These are phyloP conservation scores for Tephrocybe rancida DNA, from an alignment of 768 basidiomycete genomes.

Conservation along the genomic window DNA sequence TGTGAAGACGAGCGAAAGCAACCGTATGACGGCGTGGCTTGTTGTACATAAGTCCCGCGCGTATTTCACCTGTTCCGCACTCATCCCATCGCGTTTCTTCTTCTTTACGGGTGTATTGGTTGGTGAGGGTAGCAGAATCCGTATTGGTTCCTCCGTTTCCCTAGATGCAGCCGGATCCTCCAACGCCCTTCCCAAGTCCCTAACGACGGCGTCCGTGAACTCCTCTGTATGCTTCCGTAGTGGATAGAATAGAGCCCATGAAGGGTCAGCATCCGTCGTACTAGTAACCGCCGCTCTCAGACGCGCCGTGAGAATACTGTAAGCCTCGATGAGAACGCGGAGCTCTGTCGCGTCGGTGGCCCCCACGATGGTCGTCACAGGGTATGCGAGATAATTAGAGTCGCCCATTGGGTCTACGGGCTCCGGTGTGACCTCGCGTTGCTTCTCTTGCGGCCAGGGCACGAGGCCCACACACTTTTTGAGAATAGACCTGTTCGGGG, in stretches of 20 bases:
- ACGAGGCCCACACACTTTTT: slow-evolving; percentile 49
- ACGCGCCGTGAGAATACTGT: slow-evolving; percentile 69
- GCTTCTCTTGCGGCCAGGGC: slow-evolving; percentile 42
- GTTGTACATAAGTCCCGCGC: slow-evolving; percentile 80
- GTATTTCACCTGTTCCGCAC: slow-evolving; percentile 75
- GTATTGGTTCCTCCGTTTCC: slow-evolving; percentile 26
- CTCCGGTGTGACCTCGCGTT: slow-evolving; percentile 76
- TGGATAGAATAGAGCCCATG: slow-evolving; percentile 76
- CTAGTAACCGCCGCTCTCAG: slow-evolving; percentile 49
- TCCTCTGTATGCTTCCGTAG: slow-evolving; percentile 53
- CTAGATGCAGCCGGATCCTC: slow-evolving; percentile 50
- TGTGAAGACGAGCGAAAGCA: slow-evolving; percentile 63
- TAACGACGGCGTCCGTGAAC: slow-evolving; percentile 61
- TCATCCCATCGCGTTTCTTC: slow-evolving; percentile 71
- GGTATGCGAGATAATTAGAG: slow-evolving; percentile 63
- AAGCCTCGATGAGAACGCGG: slow-evolving; percentile 70
- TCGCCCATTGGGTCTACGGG: slow-evolving; percentile 68
- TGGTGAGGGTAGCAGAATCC: slow-evolving; percentile 62
- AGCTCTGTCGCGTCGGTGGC: slow-evolving; percentile 40
- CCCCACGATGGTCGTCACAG: slow-evolving; percentile 62
- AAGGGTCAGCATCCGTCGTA: slow-evolving; percentile 56
- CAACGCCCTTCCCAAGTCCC: slow-evolving; percentile 69
- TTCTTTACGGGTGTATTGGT: slow-evolving; percentile 57
- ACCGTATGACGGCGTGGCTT: slow-evolving; percentile 67
- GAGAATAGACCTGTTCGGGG: slow-evolving; percentile 68